Evolutionary conservation across 2,329 filamentous ascomycete genomes (phyloP), one percentile per base, ranked within the genome.

Genomic region (Tolypocladium cylindrosporum): DNA sequence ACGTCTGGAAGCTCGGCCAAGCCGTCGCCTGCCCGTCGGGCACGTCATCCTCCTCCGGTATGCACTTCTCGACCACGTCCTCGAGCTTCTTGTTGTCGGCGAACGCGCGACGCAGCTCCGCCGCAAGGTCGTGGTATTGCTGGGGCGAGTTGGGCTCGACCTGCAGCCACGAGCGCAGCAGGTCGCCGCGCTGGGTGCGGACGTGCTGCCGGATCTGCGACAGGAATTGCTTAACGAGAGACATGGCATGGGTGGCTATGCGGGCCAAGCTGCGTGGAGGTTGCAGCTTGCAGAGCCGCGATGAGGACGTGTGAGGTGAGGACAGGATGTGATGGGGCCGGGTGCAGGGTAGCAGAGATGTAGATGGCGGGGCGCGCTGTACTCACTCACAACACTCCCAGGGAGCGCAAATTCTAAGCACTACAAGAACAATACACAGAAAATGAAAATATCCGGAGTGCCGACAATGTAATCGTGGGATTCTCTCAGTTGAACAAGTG

Each of bases 1-100:
- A 95, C 2, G 84, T 81, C 55, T 88, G 78, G 69, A 96, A 91
- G 1, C 88, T 84, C 0, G 85, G 83, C 90, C 91, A 96, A 0
- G 81, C 79, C 9, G 86, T 81, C 48, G 81, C 85, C 61, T 82
- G 79, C 1, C 85, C 86, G 55, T 88, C 84, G 0, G 79, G 76
- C 2, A 84, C 80, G 48, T 88, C 80, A 56, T 87, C 81, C 9
- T 86, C 54, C 42, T 56, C 48, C 3, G 87, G 86, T 1, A 93
- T 77, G 13, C 81, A 75, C 52, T 78, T 79, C 59, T 86, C 83
- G 61, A 90, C 83, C 60, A 86, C 78, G 60, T 77, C 77, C 54
- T 87, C 85, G 53, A 91, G 76, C 19, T 80, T 79, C 14, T 81
- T 75, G 58, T 72, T 61, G 58, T 71, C 63, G 65, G 62, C 67